These are phyloP conservation scores for Volvox reticuliferus DNA, from an alignment of 139 green algal genomes.

Conservation along the genomic window DNA sequence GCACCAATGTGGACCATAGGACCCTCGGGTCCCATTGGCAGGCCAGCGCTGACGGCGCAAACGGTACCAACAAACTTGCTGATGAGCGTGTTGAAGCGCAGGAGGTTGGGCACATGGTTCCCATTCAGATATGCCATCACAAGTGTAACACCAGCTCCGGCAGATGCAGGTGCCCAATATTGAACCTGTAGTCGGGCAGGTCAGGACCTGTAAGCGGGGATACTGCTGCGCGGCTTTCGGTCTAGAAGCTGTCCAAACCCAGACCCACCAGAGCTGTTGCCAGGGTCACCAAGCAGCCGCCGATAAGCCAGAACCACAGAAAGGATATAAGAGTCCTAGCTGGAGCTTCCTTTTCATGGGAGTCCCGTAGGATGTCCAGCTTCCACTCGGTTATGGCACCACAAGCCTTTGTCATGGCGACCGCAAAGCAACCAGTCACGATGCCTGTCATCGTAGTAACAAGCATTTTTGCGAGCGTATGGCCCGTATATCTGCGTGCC, in stretches of 20 bases:
- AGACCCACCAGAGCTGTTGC: constrained; percentile 56
- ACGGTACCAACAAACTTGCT: constrained; percentile 79
- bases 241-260: neutral
- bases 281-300: constrained; percentile 50
- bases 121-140: constrained; percentile 91
- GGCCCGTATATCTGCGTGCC: constrained; percentile 78
- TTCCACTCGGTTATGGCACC: constrained; percentile 57
- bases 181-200: constrained; percentile 69
- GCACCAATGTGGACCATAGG: constrained; percentile 95
- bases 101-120: constrained; percentile 81
- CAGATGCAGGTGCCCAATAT: constrained; percentile 79
- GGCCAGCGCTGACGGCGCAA: constrained; percentile 59
- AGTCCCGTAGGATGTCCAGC: constrained; percentile 17
- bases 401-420: constrained; percentile 57
- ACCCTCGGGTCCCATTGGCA: constrained; percentile 85
- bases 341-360: neutral
- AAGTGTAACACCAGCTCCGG: constrained; percentile 86
- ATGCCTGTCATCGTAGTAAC: constrained; percentile 78
- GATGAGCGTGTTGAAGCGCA: constrained; percentile 74
- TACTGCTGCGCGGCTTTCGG: too few relatives aligned
- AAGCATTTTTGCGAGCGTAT: constrained; percentile 78
- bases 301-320: constrained; percentile 60
- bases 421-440: constrained; percentile 75
- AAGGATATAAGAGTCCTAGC: constrained; percentile 33
- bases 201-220: neutral